Percentiles rank a stretch among this genome's conserved stretches.
These are phyloP conservation scores for Cutaneotrichosporon sp. DNA, from an alignment of 1,284 basidiomycete species.

Conservation along the genomic window DNA sequence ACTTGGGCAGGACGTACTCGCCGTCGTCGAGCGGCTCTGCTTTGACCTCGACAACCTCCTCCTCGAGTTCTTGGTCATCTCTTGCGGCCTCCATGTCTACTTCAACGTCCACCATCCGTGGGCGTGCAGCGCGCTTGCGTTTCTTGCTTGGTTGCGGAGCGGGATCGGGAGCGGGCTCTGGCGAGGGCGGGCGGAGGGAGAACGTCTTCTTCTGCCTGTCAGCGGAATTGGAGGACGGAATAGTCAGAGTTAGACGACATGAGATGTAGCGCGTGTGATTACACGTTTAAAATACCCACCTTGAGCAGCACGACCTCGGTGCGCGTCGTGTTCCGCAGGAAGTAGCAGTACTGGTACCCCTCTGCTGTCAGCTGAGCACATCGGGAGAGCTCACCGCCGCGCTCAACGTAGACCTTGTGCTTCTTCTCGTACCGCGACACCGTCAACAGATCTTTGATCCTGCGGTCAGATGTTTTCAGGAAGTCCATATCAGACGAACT, in stretches of 20 bases:
- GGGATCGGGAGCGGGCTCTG: conserved; percentile 25
- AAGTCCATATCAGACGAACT: conserved; percentile 22
- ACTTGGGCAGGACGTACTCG: conserved; percentile 7
- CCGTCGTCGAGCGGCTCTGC: conserved; percentile 21
- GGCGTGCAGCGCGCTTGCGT: conserved; percentile 25
- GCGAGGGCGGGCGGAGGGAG: conserved; percentile 41
- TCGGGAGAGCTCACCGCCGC: conserved; percentile 38
- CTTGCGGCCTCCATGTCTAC: conserved; percentile 1
- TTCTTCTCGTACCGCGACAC: conserved; percentile 37
- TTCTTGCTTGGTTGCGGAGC: conserved; percentile 17
- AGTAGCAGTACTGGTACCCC: conserved; percentile 51
- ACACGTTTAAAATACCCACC: background rate
- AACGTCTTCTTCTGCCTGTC: conserved; percentile 40
- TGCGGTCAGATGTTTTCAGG: conserved; percentile 7
- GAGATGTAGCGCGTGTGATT: background rate
- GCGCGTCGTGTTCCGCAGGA: conserved; percentile 44
- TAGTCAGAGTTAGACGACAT: background rate
- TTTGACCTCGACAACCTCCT: conserved; percentile 30
- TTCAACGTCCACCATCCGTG: conserved; percentile 10
- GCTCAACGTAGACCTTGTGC: conserved; percentile 48
- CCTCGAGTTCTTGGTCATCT: conserved; percentile 21
- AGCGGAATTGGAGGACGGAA: background rate
- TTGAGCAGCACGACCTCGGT: conserved; percentile 51
- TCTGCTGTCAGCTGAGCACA: conserved; percentile 26
- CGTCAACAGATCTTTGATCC: conserved; percentile 36